Percentiles rank a stretch among this genome's conserved stretches.
These are phyloP conservation scores for Aspergillus terreus DNA, from an alignment of 2,329 filamentous ascomycete species.

Conservation along the genomic window DNA sequence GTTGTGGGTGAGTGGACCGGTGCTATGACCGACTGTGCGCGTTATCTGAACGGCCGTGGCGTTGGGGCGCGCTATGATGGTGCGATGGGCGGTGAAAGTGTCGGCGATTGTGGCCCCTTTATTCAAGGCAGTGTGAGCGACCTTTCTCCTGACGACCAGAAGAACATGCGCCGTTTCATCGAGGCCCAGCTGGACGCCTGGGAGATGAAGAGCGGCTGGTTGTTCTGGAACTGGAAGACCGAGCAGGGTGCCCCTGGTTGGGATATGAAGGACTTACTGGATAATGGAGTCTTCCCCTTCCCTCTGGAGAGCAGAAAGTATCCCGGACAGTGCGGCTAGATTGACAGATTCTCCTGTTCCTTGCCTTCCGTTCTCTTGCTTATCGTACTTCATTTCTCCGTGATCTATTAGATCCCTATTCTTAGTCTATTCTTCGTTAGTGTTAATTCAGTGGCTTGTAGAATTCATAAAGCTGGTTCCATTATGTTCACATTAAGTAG, in stretches of 20 bases:
- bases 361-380: no score
- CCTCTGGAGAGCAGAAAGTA: slow-evolving; percentile 32
- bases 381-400: neutral
- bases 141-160: slow-evolving; percentile 35
- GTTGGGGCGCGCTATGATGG: slow-evolving; percentile 59
- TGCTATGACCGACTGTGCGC: slow-evolving; percentile 60
- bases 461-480: neutral
- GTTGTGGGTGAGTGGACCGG: slow-evolving; percentile 67
- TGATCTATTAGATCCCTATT: neutral
- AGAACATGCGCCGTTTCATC: slow-evolving; percentile 41
- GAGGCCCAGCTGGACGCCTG: slow-evolving; percentile 46
- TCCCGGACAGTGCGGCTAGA: slow-evolving; percentile 26
- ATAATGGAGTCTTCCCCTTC: slow-evolving; percentile 47
- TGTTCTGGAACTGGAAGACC: slow-evolving; percentile 52
- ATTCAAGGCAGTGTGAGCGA: slow-evolving; percentile 46
- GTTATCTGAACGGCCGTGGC: slow-evolving; percentile 54
- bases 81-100: slow-evolving; percentile 44
- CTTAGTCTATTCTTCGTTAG: neutral
- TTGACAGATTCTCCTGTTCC: neutral
- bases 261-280: slow-evolving; percentile 45
- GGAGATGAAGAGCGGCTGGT: slow-evolving; percentile 42
- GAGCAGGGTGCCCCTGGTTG: slow-evolving; percentile 45
- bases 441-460: no score
- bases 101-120: slow-evolving; percentile 55
- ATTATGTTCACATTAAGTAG: neutral